Evolutionary conservation across 352 stramenopile genomes (phyloP).

Genomic region (Thalassiosira oceanica): DNA sequence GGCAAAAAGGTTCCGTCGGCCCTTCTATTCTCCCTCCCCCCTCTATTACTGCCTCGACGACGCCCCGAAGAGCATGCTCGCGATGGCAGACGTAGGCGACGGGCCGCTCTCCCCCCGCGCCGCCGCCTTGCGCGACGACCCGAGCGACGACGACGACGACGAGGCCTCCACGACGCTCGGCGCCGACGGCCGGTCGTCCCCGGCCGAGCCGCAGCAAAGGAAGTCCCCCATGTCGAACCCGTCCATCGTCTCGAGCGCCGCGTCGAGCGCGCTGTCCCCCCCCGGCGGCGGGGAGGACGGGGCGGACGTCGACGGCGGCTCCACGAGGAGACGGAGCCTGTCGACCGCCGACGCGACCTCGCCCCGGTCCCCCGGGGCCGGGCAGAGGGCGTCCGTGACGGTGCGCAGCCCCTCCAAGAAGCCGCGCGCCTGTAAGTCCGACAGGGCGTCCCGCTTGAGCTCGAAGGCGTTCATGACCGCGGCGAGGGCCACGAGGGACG

Average conservation of each 20-base stretch:
- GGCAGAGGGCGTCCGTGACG: constrained; percentile 9
- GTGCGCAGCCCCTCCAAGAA: constrained; percentile 12
- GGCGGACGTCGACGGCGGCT: constrained; percentile 2
- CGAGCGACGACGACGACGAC: background rate
- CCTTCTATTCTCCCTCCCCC: too few relatives aligned
- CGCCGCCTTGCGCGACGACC: background rate
- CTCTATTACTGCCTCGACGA: too few relatives aligned
- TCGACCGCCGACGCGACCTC: constrained; percentile 24
- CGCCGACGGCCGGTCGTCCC: background rate
- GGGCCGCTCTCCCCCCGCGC: background rate
- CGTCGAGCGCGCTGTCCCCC: constrained; percentile 13
- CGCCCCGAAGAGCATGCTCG: constrained; percentile 19
- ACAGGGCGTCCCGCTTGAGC: constrained; percentile 22
- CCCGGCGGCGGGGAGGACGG: background rate
- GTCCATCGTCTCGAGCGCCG: constrained; percentile 33
- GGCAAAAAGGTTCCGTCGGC: too few relatives aligned
- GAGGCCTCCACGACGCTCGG: background rate
- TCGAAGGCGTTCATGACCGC: constrained; percentile 44
- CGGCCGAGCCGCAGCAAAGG: constrained; percentile 49
- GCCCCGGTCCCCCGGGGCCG: background rate
- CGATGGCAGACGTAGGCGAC: constrained; percentile 28
- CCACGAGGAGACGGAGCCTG: constrained; percentile 21
- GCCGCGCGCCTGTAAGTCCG: constrained; percentile 2
- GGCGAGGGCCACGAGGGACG: constrained; percentile 41
- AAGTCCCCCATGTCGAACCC: constrained; percentile 29